These are phyloP conservation scores for Rhynchospora tenuis DNA, from an alignment of 176 grass and related monocot species.

Conservation along the genomic window DNA sequence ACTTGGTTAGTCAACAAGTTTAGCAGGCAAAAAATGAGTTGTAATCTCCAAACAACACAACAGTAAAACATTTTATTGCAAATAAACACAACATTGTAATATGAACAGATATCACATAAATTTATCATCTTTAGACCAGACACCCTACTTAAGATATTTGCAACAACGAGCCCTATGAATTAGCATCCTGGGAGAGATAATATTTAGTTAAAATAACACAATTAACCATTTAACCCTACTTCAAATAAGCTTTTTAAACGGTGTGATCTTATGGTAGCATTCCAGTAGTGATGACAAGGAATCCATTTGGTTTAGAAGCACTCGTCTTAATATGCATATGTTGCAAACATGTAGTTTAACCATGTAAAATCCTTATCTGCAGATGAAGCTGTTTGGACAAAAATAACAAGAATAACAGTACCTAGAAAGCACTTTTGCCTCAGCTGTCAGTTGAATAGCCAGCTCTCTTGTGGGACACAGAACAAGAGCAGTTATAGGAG, in stretches of 20 bases:
- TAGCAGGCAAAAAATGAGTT: too few species aligned
- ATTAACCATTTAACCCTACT: background rate
- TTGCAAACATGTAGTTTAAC: background rate
- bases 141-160: background rate
- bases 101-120: background rate
- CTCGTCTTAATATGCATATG: background rate
- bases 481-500: conserved; percentile 73
- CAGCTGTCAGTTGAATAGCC: conserved; percentile 85
- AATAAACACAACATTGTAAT: background rate
- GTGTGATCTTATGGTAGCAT: background rate
- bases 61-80: background rate
- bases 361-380: background rate
- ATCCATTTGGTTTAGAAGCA: background rate
- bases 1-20: background rate
- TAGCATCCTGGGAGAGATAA: background rate
- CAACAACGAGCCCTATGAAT: background rate
- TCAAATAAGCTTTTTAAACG: background rate
- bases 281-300: background rate
- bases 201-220: background rate
- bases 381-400: background rate
- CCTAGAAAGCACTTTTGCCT: conserved; percentile 75
- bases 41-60: background rate
- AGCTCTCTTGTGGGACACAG: conserved; percentile 89
- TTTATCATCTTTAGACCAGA: background rate
- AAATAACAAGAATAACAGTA: conserved; percentile 7